Evolutionary conservation across 768 basidiomycete genomes (phyloP), one percentile per base, ranked within the genome.

Genomic region (Termitomyces eurrhizus): DNA sequence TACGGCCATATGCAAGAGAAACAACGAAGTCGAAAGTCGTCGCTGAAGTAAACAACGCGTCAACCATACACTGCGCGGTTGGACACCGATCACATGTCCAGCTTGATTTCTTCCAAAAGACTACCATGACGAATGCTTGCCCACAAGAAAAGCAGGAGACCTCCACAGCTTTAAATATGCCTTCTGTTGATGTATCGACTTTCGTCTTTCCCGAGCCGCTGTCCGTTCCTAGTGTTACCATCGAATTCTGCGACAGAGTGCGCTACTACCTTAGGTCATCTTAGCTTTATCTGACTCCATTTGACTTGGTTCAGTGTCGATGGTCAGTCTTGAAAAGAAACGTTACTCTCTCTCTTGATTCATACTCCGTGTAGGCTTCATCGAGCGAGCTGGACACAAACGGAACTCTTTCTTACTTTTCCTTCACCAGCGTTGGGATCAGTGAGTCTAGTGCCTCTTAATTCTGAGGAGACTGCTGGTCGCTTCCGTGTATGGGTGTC

Each of bases 191-290:
- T 62, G 75, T 80, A 3, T 70, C 80, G 0, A 81, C 81, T 0
- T 89, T 90, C 68, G 71, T 81, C 11, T 81, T 83, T 58, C 89
- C 88, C 3, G 72, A 70, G 7, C 74, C 78, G 24, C 68, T 79
- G 41, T 64, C 68, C 7, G 64, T 68, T 18, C 73, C 90, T 3
- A 82, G 82, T 33, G 75, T 96, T n/a, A 82, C 82, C 7, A 90
- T 98, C 63, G 95, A 98, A 72, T 98, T 93, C 69, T 98, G 95
- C 72, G 92, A 95, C 71, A 79, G 93, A 77, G 92, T 93, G 69
- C 69, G 89, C 37, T 78, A 88, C 29, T 78, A 16, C 33, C 49
- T 45, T 35, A 24, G 29, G 14, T 35, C 13, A 21, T 52, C n/a
- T 2, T 37, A 45, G n/a, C 14, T 45, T 50, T 18, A 33, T 45